Percentiles rank a stretch among this genome's conserved stretches.
Conservation (phyloP, 371 early-diverging fungal species). For the Actinomucor elegans region DNA sequence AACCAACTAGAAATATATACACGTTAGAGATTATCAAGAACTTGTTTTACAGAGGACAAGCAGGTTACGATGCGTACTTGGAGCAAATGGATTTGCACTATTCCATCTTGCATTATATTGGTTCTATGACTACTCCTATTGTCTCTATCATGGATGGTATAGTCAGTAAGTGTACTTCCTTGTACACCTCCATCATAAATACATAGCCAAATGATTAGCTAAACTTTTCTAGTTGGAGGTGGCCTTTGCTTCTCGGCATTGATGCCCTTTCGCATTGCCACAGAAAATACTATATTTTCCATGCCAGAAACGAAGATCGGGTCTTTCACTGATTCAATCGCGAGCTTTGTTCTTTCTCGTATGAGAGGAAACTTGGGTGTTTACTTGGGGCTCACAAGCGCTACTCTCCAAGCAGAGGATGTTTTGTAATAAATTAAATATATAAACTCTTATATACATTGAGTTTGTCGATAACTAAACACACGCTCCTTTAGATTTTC, state of each 20-base stretch:
- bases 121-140: slow-evolving; percentile 75
- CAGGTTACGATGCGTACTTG: too few relatives aligned
- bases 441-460: background rate
- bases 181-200: too few relatives aligned
- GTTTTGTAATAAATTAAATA: slow-evolving; percentile 19
- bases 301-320: slow-evolving; percentile 94
- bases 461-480: background rate
- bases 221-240: too few relatives aligned
- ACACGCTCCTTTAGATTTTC: slow-evolving; percentile 43
- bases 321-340: slow-evolving; percentile 91
- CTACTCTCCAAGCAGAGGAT: slow-evolving; percentile 73
- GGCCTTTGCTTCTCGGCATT: too few relatives aligned
- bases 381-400: slow-evolving; percentile 88
- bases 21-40: too few relatives aligned
- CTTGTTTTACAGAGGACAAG: too few relatives aligned
- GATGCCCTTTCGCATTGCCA: slow-evolving; percentile 72
- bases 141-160: slow-evolving; percentile 91
- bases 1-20: too few relatives aligned
- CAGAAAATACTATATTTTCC: slow-evolving; percentile 89
- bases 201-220: too few relatives aligned
- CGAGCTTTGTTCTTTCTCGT: slow-evolving; percentile 86
- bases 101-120: too few relatives aligned
- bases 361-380: slow-evolving; percentile 90
- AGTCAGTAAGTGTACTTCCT: slow-evolving; percentile 74
- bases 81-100: too few relatives aligned